Percentiles rank a stretch among this genome's conserved stretches.
These are phyloP conservation scores for Epichloe hybrida DNA, from an alignment of 2,329 filamentous ascomycete species.

Conservation along the genomic window DNA sequence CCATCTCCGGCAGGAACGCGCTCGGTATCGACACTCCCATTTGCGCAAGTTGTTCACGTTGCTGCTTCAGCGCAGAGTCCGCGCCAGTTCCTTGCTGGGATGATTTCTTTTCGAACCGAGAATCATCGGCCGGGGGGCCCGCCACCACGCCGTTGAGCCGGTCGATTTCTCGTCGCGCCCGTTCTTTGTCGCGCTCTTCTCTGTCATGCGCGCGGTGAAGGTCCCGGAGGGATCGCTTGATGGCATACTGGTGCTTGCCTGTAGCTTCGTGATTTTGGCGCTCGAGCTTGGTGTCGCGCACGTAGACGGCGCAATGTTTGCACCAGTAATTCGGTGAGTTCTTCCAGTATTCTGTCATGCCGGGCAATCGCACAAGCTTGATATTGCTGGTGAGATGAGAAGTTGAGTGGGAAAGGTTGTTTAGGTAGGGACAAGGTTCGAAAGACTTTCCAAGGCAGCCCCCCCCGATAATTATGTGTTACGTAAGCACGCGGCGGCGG, in stretches of 20 bases:
- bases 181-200: slow-evolving; percentile 67
- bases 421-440: too few species aligned
- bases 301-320: slow-evolving; percentile 84
- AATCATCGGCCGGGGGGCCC: background rate
- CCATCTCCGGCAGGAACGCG: slow-evolving; percentile 65
- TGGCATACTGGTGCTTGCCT: slow-evolving; percentile 65
- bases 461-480: background rate
- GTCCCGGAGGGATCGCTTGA: slow-evolving; percentile 82
- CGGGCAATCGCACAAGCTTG: background rate
- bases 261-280: slow-evolving; percentile 81
- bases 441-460: background rate
- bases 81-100: background rate
- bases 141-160: slow-evolving; percentile 67
- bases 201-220: slow-evolving; percentile 75
- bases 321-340: slow-evolving; percentile 97
- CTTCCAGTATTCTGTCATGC: slow-evolving; percentile 98
- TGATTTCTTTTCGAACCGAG: background rate
- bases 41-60: slow-evolving; percentile 76
- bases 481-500: background rate
- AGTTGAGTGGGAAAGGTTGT: too few species aligned
- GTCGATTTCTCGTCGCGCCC: slow-evolving; percentile 73
- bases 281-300: slow-evolving; percentile 86
- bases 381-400: too few species aligned
- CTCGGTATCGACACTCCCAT: slow-evolving; percentile 79
- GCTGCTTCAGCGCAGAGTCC: slow-evolving; percentile 59